phyloP scores from a whole-genome alignment of 768 basidiomycete genomes.

The Trametes sanguinea region DNA sequence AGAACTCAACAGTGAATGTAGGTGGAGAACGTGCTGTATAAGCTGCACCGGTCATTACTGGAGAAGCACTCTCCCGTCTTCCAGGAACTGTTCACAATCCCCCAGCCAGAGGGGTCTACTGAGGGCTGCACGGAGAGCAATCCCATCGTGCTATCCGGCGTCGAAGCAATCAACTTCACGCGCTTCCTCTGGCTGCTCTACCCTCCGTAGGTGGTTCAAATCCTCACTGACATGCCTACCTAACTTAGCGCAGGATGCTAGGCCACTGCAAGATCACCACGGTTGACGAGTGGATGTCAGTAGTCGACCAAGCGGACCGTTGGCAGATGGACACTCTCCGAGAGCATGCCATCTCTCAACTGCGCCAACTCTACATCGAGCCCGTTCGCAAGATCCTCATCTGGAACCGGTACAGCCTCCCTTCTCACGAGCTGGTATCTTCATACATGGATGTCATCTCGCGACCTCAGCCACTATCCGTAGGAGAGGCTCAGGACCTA shows the following conservation, averaged over 20 bases:
- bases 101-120: slow-evolving; percentile 14
- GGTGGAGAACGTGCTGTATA: slow-evolving; percentile 19
- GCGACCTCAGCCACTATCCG: slow-evolving; percentile 5
- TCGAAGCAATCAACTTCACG: slow-evolving; percentile 16
- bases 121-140: slow-evolving; percentile 20
- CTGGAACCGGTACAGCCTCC: slow-evolving; percentile 18
- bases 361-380: slow-evolving; percentile 10
- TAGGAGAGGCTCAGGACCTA: slow-evolving; percentile 13
- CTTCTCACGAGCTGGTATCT: slow-evolving; percentile 9
- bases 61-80: slow-evolving; percentile 22
- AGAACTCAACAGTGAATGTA: not conserved
- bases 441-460: slow-evolving; percentile 18
- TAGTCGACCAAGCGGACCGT: slow-evolving; percentile 20
- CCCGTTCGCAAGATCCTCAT: slow-evolving; percentile 20
- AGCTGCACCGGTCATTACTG: slow-evolving; percentile 21
- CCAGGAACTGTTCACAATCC: slow-evolving; percentile 18
- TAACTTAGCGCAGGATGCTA: not conserved
- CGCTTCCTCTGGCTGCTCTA: slow-evolving; percentile 21
- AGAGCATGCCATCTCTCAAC: slow-evolving; percentile 4
- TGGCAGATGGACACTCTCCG: slow-evolving; percentile 23
- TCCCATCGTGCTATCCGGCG: slow-evolving; percentile 19
- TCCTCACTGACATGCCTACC: not conserved
- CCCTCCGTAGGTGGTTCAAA: slow-evolving; percentile 12
- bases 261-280: slow-evolving; percentile 13
- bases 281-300: slow-evolving; percentile 23